These are phyloP conservation scores for Penicillium sclerotiorum DNA, from an alignment of 2,329 filamentous ascomycete genomes.

Conservation along the genomic window DNA sequence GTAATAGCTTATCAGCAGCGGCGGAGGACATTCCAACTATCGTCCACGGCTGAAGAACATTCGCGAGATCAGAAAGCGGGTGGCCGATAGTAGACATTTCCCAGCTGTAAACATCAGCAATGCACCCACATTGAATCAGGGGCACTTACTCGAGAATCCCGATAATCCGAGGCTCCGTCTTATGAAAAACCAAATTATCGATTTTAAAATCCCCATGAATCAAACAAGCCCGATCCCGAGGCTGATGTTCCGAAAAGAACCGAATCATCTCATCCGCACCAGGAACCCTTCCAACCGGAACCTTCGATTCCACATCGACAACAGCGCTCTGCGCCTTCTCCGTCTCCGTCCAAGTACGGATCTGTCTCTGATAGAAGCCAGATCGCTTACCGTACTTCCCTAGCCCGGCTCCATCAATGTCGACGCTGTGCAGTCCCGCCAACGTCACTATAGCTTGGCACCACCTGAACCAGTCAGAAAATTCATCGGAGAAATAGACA, in stretches of 20 bases:
- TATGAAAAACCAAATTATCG: background rate
- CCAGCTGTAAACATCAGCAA: background rate
- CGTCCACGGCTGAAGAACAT: background rate
- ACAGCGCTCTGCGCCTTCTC: background rate
- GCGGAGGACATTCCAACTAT: background rate
- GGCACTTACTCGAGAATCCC: background rate
- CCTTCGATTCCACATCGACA: background rate
- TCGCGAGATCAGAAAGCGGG: conserved; percentile 1
- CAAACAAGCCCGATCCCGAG: background rate
- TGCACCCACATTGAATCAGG: background rate
- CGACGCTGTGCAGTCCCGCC: background rate
- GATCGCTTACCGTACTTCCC: background rate
- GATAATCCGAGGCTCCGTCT: conserved; percentile 1
- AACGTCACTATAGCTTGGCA: background rate
- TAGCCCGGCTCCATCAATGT: background rate
- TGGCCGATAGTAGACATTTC: conserved; percentile 1
- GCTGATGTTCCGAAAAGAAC: conserved; percentile 1
- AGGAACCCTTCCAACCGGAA: background rate
- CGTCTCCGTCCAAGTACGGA: background rate
- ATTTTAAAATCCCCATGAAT: conserved; percentile 2
- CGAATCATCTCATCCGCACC: background rate
- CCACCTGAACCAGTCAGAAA: background rate
- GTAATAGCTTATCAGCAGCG: background rate
- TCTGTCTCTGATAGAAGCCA: background rate
- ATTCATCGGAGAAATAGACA: too few species aligned